Conservation (phyloP, 768 basidiomycete genomes). For the Suillus occidentalis region DNA sequence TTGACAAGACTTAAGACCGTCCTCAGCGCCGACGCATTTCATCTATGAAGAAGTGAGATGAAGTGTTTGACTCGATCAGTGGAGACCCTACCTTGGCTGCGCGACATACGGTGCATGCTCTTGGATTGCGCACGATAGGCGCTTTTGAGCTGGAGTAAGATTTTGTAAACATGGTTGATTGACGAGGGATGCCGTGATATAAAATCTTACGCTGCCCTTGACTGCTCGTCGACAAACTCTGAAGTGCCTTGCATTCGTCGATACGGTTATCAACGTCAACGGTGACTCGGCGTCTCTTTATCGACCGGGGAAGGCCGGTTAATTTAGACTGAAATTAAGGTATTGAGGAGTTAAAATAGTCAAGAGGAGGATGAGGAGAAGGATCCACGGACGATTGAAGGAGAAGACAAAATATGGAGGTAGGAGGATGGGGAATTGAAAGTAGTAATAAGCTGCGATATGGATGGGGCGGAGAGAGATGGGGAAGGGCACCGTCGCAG, state of each 20-base stretch:
- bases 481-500: conserved; percentile 31
- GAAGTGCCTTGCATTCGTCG: conserved; percentile 28
- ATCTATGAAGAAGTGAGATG: conserved; percentile 50
- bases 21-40: conserved; percentile 90
- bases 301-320: conserved; percentile 42
- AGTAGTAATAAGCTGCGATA: conserved; percentile 21
- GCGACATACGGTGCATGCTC: conserved; percentile 84
- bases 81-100: conserved; percentile 64
- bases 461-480: conserved; percentile 31
- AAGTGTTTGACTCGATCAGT: conserved; percentile 12
- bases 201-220: conserved; percentile 28
- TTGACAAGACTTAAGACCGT: conserved; percentile 78
- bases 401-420: neutral
- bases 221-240: conserved; percentile 30
- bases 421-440: conserved; percentile 9
- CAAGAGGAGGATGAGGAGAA: conserved; percentile 2
- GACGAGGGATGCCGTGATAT: conserved; percentile 5
- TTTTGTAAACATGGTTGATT: conserved; percentile 13
- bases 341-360: conserved; percentile 15
- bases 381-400: neutral
- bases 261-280: conserved; percentile 40
- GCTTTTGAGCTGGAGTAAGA: conserved; percentile 35
- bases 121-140: conserved; percentile 48
- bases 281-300: conserved; percentile 42
- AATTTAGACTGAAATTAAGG: conserved; percentile 37